Conservation (phyloP, 1,139 yeast genomes). For the Nakaseomyces glabratus region DNA sequence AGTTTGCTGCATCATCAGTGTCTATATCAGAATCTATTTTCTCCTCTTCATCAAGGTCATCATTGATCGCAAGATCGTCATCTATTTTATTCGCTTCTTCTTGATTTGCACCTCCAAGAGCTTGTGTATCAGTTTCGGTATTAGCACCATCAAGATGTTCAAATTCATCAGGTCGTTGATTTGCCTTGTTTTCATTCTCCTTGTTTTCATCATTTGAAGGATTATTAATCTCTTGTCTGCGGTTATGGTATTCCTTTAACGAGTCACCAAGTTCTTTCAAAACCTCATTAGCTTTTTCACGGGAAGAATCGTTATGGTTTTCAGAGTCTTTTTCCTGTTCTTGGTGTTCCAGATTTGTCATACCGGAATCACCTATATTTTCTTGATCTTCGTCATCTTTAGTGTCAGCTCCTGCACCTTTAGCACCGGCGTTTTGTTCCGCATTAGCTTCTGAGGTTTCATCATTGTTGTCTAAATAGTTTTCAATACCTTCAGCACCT, state of each 20-base stretch:
- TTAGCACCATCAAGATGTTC: slow-evolving; percentile 85
- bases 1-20: slow-evolving; percentile 27
- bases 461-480: slow-evolving; percentile 44
- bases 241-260: slow-evolving; percentile 81
- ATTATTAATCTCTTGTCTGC: slow-evolving; percentile 76
- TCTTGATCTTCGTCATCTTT: slow-evolving; percentile 59
- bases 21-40: slow-evolving; percentile 15
- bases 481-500: slow-evolving; percentile 38
- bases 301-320: slow-evolving; percentile 47
- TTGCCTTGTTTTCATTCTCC: slow-evolving; percentile 43
- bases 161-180: slow-evolving; percentile 75
- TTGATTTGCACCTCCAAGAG: slow-evolving; percentile 79
- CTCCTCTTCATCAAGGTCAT: slow-evolving; percentile 35
- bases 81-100: slow-evolving; percentile 73
- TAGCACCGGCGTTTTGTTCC: slow-evolving; percentile 60
- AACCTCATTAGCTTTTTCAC: slow-evolving; percentile 70
- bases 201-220: slow-evolving; percentile 40
- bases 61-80: slow-evolving; percentile 82
- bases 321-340: slow-evolving; percentile 34
- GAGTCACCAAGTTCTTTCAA: slow-evolving; percentile 86
- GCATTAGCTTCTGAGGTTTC: slow-evolving; percentile 58
- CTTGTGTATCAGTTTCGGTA: slow-evolving; percentile 73
- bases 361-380: slow-evolving; percentile 61
- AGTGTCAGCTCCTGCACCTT: slow-evolving; percentile 71
- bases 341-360: slow-evolving; percentile 42